Percentiles rank a stretch among this genome's conserved stretches.
Conservation (phyloP, 2,329 filamentous ascomycete genomes). For the Alternaria sp. region DNA sequence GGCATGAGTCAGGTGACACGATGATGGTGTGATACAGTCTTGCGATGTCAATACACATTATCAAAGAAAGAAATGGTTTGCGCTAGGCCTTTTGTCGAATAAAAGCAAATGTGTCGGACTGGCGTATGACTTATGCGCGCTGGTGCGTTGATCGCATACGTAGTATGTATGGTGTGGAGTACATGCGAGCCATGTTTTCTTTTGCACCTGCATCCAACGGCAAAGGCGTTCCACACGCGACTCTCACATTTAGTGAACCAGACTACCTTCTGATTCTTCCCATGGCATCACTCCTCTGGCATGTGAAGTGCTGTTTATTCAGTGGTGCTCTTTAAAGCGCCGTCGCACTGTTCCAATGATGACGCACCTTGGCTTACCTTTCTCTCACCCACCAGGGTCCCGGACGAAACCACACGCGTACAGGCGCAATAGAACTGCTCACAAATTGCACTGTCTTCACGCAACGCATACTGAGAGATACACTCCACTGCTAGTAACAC, state of each 20-base stretch:
- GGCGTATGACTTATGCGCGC: background rate
- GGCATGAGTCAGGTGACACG: constrained; percentile 24
- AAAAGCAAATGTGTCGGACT: background rate
- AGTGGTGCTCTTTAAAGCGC: background rate
- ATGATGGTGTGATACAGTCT: constrained; percentile 14
- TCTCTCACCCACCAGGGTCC: background rate
- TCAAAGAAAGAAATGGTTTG: background rate
- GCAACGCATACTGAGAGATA: background rate
- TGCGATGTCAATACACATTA: background rate
- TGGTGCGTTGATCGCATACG: no score
- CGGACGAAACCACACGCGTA: background rate
- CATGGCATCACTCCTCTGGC: no score
- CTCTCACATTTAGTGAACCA: background rate
- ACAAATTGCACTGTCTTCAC: background rate
- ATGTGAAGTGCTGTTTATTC: background rate
- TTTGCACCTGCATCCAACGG: background rate
- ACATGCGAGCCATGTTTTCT: no score
- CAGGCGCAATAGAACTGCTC: background rate
- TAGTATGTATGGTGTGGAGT: no score
- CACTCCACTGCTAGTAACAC: background rate
- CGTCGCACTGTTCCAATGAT: background rate
- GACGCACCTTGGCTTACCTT: constrained; percentile 4
- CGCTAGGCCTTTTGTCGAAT: background rate
- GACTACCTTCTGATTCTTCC: background rate
- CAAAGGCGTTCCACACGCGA: background rate